Conservation (phyloP, 768 basidiomycete genomes). For the Omphalotus guepiniiformis region DNA sequence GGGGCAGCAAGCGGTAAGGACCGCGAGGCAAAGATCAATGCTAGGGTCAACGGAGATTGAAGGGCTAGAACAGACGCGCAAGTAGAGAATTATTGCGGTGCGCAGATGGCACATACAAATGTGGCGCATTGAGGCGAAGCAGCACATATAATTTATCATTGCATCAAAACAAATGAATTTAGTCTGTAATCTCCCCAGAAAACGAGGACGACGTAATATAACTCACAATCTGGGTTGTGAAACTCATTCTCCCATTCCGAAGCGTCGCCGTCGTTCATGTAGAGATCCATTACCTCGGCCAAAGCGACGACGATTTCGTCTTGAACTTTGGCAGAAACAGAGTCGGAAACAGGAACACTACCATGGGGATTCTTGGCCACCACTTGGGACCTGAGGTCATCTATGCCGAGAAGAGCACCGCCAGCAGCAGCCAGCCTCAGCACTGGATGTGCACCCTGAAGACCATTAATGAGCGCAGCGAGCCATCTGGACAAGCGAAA, state of each 20-base stretch:
- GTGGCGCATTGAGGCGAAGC: too few species aligned
- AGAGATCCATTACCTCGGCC: slow-evolving; percentile 70
- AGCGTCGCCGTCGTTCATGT: slow-evolving; percentile 24
- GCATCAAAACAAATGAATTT: too few species aligned
- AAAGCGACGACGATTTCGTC: slow-evolving; percentile 65
- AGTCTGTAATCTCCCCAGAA: too few species aligned
- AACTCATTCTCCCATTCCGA: slow-evolving; percentile 68
- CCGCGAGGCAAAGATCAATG: slow-evolving; percentile 57
- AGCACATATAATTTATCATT: too few species aligned
- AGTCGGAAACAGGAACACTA: slow-evolving; percentile 21
- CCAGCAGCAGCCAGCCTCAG: slow-evolving; percentile 58
- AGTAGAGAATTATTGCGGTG: too few species aligned
- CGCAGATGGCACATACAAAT: too few species aligned
- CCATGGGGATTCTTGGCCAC: slow-evolving; percentile 21
- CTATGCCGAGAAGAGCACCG: slow-evolving; percentile 61
- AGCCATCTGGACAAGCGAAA: slow-evolving; percentile 47
- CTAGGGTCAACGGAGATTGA: slow-evolving; percentile 26
- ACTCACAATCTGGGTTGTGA: slow-evolving; percentile 44
- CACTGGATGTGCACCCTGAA: slow-evolving; percentile 64
- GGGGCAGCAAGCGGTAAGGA: slow-evolving; percentile 52
- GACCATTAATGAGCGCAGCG: slow-evolving; percentile 45
- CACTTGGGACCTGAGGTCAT: slow-evolving; percentile 41
- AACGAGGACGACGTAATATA: too few species aligned
- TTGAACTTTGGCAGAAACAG: slow-evolving; percentile 45
- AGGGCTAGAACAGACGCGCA: too few species aligned